These are phyloP conservation scores for Trichoderma sp. DNA, from an alignment of 2,329 filamentous ascomycete species.

Conservation along the genomic window DNA sequence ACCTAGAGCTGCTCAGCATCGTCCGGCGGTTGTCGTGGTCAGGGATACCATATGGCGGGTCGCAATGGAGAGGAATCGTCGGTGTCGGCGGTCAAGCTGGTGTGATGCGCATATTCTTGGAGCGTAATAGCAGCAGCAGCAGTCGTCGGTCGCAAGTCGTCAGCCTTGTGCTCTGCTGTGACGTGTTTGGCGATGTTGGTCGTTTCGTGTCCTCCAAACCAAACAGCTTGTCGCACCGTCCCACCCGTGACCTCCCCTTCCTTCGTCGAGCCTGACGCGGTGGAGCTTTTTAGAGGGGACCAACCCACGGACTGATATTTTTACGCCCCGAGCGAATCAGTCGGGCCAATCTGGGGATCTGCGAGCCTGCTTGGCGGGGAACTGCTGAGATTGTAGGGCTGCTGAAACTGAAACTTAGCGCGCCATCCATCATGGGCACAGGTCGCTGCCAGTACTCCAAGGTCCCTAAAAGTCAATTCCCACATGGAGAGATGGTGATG, in stretches of 20 bases:
- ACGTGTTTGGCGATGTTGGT: background rate
- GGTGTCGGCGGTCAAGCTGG: background rate
- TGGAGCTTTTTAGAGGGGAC: slow-evolving; percentile 13
- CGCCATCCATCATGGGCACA: background rate
- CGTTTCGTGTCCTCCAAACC: slow-evolving; percentile 1
- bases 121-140: background rate
- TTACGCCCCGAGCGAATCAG: slow-evolving; percentile 20
- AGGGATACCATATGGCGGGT: slow-evolving; percentile 1
- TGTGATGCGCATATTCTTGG: slow-evolving; percentile 12
- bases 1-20: slow-evolving; percentile 43
- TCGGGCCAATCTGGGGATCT: slow-evolving; percentile 2
- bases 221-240: slow-evolving; percentile 21
- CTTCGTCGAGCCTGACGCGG: background rate
- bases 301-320: slow-evolving; percentile 14
- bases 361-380: background rate
- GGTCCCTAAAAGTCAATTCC: background rate
- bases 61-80: background rate
- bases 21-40: slow-evolving; percentile 23
- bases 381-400: background rate
- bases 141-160: background rate
- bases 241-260: slow-evolving; percentile 20
- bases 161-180: background rate
- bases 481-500: background rate
- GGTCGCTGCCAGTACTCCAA: background rate
- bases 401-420: background rate